Evolutionary conservation across 441 rosid genomes (phyloP), one percentile per base, ranked within the genome.

Genomic region (Euphorbia schlechtendalii): DNA sequence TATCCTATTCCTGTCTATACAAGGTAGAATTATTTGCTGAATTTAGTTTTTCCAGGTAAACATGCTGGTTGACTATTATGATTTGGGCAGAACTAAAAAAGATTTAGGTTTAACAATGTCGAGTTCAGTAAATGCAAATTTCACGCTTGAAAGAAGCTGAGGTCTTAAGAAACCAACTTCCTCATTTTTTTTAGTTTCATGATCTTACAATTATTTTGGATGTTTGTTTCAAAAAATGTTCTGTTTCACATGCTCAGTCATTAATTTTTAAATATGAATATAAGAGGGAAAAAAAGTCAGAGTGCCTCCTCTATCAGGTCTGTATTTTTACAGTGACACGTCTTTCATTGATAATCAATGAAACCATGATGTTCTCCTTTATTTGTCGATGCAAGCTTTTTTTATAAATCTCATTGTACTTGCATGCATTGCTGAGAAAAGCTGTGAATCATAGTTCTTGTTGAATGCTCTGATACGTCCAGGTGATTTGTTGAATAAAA

Each of bases 41-140:
- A 59, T 36, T 56, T 46, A 14, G 28, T 55, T 22, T 34, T n/a
- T 54, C 61, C 30, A 52, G 54, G 52, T 40, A 45, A n/a, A 10
- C 46, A 21, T 45, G n/a, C 34, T 45, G 8, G 51, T 49, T 18
- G 41, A 18, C 11, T 65, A 36, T 63, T 5, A 10, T 15, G 58
- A 51, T 34, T 36, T 52, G 64, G 21, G 17, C 24, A 60, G 22
- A 40, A 40, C 9, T 40, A 5, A 1, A 3, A 40, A 12, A 12
- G 45, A 9, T 36, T 36, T n/a, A n/a, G n/a, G n/a, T n/a, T n/a
- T n/a, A n/a, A n/a, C n/a, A n/a, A n/a, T n/a, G n/a, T n/a, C n/a
- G n/a, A n/a, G n/a, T n/a, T n/a, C n/a, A n/a, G n/a, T n/a, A n/a
- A n/a, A n/a, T n/a, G n/a, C n/a, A n/a, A n/a, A n/a, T n/a, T n/a